These are phyloP conservation scores for Aspergillus haitiensis DNA, from an alignment of 495 filamentous ascomycete species.

Conservation along the genomic window DNA sequence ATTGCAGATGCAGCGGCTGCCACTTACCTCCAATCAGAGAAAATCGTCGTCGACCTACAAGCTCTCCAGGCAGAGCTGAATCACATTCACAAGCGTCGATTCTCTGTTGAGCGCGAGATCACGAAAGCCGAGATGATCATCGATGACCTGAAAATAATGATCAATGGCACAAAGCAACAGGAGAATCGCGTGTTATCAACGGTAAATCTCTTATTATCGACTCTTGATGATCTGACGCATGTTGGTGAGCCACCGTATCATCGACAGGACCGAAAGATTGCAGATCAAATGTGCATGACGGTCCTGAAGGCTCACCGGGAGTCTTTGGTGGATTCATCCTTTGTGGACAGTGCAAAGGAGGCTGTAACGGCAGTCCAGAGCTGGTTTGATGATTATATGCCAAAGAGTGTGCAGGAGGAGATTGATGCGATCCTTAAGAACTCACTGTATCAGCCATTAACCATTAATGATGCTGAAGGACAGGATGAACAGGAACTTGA, in stretches of 20 bases:
- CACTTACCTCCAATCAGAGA: neutral
- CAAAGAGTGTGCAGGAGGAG: neutral
- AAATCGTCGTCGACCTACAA: neutral
- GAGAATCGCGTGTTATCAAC: neutral
- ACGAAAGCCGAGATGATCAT: neutral
- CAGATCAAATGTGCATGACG: neutral
- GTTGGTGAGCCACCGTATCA: neutral
- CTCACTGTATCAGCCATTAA: constrained; percentile 14
- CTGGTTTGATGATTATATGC: constrained; percentile 5
- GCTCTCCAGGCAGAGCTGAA: neutral
- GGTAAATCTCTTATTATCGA: neutral
- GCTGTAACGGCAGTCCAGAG: neutral
- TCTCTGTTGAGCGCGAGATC: neutral
- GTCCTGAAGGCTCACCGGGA: neutral
- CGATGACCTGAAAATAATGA: neutral
- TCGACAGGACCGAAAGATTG: neutral
- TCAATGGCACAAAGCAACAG: neutral
- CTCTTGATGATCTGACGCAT: neutral
- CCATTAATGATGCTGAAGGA: too few relatives aligned
- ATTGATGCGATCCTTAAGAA: neutral
- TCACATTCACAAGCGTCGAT: neutral
- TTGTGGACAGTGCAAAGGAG: neutral
- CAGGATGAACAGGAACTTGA: too few relatives aligned
- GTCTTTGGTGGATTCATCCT: neutral
- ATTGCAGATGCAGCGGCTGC: neutral